Evolutionary conservation across 805 yeast species (phyloP).

Genomic region (Metschnikowia gelsemii): DNA sequence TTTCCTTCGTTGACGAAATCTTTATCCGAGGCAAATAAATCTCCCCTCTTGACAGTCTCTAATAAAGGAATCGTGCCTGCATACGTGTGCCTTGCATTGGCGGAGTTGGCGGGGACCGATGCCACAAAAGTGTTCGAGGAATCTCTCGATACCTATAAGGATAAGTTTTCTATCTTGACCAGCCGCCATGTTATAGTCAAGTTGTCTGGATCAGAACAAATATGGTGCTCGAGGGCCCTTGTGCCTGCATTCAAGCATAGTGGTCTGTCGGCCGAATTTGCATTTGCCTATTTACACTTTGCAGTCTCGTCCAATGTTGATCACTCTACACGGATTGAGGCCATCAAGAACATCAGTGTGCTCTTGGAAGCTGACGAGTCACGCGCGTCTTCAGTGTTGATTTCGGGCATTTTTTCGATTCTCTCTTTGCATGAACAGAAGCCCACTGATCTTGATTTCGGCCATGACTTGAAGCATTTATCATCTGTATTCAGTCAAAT

Average conservation of each 20-base stretch:
- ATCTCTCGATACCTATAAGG: slow-evolving; percentile 37
- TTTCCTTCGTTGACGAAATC: slow-evolving; percentile 27
- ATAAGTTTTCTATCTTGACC: slow-evolving; percentile 49
- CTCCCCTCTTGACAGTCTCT: slow-evolving; percentile 55
- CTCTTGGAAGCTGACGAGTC: slow-evolving; percentile 25
- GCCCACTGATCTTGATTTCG: slow-evolving; percentile 17
- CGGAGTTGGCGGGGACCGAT: slow-evolving; percentile 20
- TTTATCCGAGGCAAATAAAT: slow-evolving; percentile 43
- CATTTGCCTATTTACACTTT: slow-evolving; percentile 50
- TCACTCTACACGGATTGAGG: slow-evolving; percentile 33
- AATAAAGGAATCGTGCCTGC: slow-evolving; percentile 54
- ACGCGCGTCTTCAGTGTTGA: slow-evolving; percentile 43
- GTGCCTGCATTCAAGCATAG: slow-evolving; percentile 27
- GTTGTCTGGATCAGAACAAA: slow-evolving; percentile 45
- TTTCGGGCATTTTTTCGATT: slow-evolving; percentile 40
- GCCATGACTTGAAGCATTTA: slow-evolving; percentile 22
- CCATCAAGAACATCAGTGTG: slow-evolving; percentile 30
- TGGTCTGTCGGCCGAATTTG: slow-evolving; percentile 27
- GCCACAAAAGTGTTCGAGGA: slow-evolving; percentile 29
- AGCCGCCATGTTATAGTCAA: slow-evolving; percentile 52
- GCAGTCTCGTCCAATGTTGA: slow-evolving; percentile 42
- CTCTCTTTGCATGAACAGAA: slow-evolving; percentile 18
- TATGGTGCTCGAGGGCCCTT: slow-evolving; percentile 54
- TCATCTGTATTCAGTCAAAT: slow-evolving; percentile 28
- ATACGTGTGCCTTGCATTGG: slow-evolving; percentile 45